These are phyloP conservation scores for Fragaria ananassa DNA, from an alignment of 306 rosid genomes.

Conservation along the genomic window DNA sequence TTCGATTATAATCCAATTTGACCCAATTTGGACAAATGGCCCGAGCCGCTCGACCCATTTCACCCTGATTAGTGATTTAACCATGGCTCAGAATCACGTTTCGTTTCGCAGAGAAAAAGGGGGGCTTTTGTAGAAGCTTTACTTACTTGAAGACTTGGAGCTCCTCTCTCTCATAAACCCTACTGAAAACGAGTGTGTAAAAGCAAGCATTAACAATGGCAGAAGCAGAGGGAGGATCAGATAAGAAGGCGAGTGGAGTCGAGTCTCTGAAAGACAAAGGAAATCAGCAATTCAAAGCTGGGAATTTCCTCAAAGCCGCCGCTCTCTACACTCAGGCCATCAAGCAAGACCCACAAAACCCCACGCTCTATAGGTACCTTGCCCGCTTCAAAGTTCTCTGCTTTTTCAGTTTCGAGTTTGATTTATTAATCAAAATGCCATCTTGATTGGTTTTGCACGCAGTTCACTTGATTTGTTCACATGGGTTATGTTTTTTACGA, in stretches of 20 bases:
- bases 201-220: constrained; percentile 45
- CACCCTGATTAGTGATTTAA: not conserved
- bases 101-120: no score
- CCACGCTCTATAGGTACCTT: constrained; percentile 80
- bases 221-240: constrained; percentile 44
- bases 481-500: not conserved
- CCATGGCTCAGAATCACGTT: no score
- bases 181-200: not conserved
- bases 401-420: not conserved
- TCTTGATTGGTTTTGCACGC: not conserved
- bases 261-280: constrained; percentile 83
- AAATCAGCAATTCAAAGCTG: constrained; percentile 83
- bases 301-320: constrained; percentile 91
- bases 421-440: not conserved
- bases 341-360: constrained; percentile 82
- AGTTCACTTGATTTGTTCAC: constrained; percentile 4
- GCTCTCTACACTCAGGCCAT: constrained; percentile 96
- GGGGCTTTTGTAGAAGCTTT: not conserved
- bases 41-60: not conserved
- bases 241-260: constrained; percentile 31
- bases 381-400: not conserved
- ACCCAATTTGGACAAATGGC: no score
- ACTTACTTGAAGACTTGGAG: not conserved
- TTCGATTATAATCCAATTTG: no score
- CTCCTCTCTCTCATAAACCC: constrained; percentile 10